phyloP scores from a whole-genome alignment of 345 rosid species.

The Ceriops decandra region DNA sequence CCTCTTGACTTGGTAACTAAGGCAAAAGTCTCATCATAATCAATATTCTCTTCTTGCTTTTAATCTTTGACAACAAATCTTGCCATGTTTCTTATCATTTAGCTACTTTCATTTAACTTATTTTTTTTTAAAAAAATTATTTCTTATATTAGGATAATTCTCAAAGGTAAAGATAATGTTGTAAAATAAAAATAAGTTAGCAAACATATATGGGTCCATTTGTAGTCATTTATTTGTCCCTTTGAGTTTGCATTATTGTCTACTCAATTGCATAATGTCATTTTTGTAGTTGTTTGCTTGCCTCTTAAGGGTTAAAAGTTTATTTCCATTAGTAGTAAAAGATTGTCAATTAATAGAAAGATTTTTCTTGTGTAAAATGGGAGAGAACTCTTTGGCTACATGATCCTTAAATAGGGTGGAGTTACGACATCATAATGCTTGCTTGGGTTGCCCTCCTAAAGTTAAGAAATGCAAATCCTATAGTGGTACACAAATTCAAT shows the following conservation, averaged over 20 bases:
- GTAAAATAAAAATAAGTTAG: not conserved
- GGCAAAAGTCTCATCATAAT: too few species aligned
- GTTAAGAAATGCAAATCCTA: slow-evolving; percentile 86
- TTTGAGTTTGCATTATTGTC: not conserved
- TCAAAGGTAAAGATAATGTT: not conserved
- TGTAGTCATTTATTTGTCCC: not conserved
- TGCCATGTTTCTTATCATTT: too few species aligned
- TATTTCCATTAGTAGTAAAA: not conserved
- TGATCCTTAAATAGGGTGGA: slow-evolving; percentile 86
- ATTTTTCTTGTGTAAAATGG: slow-evolving; percentile 59
- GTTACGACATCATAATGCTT: slow-evolving; percentile 82
- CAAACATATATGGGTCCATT: not conserved
- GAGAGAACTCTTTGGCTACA: slow-evolving; percentile 83
- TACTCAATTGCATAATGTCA: not conserved
- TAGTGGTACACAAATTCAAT: slow-evolving; percentile 63
- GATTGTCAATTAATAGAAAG: not conserved
- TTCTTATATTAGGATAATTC: too few species aligned
- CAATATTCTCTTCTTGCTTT: too few species aligned
- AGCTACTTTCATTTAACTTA: too few species aligned
- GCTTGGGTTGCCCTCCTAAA: slow-evolving; percentile 82
- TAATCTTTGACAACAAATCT: too few species aligned
- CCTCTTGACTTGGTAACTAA: too few species aligned
- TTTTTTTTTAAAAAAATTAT: too few species aligned
- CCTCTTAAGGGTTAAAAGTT: not conserved
- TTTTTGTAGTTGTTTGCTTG: not conserved